These are phyloP conservation scores for Malbranchea zuffiana DNA, from an alignment of 2,329 filamentous ascomycete species.

Conservation along the genomic window DNA sequence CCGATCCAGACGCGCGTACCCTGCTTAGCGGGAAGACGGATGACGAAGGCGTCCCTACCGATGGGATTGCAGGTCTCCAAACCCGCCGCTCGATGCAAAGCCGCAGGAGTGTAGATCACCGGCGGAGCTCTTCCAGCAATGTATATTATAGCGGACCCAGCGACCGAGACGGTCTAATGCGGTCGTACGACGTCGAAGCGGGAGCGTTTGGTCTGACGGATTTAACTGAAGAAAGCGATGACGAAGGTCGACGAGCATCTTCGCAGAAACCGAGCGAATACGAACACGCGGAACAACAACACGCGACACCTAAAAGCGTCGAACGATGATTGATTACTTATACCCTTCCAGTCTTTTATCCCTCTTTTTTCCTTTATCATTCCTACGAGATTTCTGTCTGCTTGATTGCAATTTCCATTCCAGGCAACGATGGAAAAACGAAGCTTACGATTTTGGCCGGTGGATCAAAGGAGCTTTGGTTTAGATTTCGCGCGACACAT, in stretches of 20 bases:
- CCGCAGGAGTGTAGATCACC: slow-evolving; percentile 56
- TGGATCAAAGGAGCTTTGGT: no score
- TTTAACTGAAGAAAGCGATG: slow-evolving; percentile 56
- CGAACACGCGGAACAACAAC: slow-evolving; percentile 7
- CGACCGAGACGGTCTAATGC: slow-evolving; percentile 74
- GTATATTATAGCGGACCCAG: slow-evolving; percentile 44
- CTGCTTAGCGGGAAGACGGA: slow-evolving; percentile 48
- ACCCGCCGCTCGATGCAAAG: slow-evolving; percentile 91
- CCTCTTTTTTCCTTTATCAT: no score
- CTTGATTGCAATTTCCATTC: no score
- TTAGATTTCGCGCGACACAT: no score
- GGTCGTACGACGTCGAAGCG: slow-evolving; percentile 78
- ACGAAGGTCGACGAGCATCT: slow-evolving; percentile 6
- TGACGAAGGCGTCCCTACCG: slow-evolving; percentile 69
- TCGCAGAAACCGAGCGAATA: slow-evolving; percentile 6
- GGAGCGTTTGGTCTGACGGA: slow-evolving; percentile 66
- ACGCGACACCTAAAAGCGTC: slow-evolving; percentile 8
- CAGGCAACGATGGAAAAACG: no score
- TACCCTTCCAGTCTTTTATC: not conserved
- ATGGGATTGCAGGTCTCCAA: slow-evolving; percentile 78
- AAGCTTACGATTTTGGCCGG: no score
- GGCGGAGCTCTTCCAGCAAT: slow-evolving; percentile 53
- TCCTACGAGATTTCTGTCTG: no score
- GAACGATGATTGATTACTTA: slow-evolving; percentile 2
- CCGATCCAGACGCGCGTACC: slow-evolving; percentile 70